Evolutionary conservation across 768 basidiomycete species (phyloP), one percentile per base, ranked within the genome.

Genomic region (Suillus clintonianus): DNA sequence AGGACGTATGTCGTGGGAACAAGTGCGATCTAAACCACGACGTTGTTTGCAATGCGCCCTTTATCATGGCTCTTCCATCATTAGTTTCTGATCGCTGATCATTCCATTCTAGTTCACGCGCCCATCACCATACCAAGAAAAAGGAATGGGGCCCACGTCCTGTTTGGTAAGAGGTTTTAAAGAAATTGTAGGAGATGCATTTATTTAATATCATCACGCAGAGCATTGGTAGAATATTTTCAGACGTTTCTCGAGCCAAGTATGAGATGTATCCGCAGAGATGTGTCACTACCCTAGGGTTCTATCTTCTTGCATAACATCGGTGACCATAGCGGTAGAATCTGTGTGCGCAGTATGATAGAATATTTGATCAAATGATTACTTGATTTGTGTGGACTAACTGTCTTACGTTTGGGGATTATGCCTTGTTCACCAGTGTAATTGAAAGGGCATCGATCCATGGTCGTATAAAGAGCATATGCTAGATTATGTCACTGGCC

Each of bases 111-210:
- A 86, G 84, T 83, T 82, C 27, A 84, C 84, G 27, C 74, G 86
- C 61, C 72, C 85, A 14, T 79, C 78, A 0, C 82, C 84, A 1
- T 93, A 93, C 76, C 83, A 86, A 71, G 86, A 86, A 71, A 86
- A 82, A 66, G 91, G 91, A 5, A 88, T 93, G 90, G 92, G 92
- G 7, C n/a, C n/a, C n/a, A n/a, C 84, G 91, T 43, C 89, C 91
- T 41, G 89, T 90, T 65, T 80, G 92, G 90, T 91, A 68, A 73
- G 88, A 71, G 36, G 9, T 58, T 56, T 62, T 5, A 10, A 19
- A 51, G 10, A 24, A 17, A 4, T 22, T n/a, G 24, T 27, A 19
- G 1, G 11, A 32, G 17, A 30, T 47, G 27, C 39, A 5, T 9
- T 22, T 30, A 39, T 32, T 24, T 62, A 50, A 68, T 34, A n/a